These are phyloP conservation scores for Bidens hawaiensis DNA, from an alignment of 140 eudicot genomes.

Conservation along the genomic window DNA sequence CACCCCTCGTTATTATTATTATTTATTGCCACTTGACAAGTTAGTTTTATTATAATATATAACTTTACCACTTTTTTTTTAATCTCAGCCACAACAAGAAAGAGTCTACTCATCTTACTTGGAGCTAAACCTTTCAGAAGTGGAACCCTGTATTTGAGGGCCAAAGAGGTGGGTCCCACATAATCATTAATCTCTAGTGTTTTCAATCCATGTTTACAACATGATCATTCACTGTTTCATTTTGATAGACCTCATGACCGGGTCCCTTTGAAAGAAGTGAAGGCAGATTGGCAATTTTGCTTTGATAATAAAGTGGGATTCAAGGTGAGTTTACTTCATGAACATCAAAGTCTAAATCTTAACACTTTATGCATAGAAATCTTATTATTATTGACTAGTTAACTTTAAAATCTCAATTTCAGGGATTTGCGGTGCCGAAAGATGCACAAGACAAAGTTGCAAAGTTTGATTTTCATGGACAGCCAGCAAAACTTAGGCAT, in stretches of 20 bases:
- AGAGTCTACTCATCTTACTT: constrained; percentile 78
- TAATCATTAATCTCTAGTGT: background rate
- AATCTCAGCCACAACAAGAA: constrained; percentile 91
- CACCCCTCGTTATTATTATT: background rate
- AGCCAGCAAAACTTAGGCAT: constrained; percentile 84
- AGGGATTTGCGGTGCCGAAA: constrained; percentile 94
- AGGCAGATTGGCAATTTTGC: constrained; percentile 91
- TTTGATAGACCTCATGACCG: too few species aligned
- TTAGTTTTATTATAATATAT: background rate
- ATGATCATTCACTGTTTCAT: background rate
- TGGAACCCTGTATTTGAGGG: constrained; percentile 94
- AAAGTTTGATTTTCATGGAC: too few species aligned
- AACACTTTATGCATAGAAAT: background rate
- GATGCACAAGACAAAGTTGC: too few species aligned
- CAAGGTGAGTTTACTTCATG: constrained; percentile 67
- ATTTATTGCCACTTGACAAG: constrained; percentile 12
- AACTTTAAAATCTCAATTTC: constrained; percentile 8
- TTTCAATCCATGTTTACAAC: background rate
- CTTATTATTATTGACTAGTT: background rate
- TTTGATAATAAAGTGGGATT: constrained; percentile 90
- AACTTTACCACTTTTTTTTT: too few species aligned
- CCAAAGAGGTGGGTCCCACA: constrained; percentile 69
- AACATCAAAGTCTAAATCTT: background rate
- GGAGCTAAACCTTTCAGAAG: constrained; percentile 67
- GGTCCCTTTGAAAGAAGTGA: constrained; percentile 95